Evolutionary conservation across 805 yeast species (phyloP), one percentile per base, ranked within the genome.

Genomic region (Deakozyma indianensis): DNA sequence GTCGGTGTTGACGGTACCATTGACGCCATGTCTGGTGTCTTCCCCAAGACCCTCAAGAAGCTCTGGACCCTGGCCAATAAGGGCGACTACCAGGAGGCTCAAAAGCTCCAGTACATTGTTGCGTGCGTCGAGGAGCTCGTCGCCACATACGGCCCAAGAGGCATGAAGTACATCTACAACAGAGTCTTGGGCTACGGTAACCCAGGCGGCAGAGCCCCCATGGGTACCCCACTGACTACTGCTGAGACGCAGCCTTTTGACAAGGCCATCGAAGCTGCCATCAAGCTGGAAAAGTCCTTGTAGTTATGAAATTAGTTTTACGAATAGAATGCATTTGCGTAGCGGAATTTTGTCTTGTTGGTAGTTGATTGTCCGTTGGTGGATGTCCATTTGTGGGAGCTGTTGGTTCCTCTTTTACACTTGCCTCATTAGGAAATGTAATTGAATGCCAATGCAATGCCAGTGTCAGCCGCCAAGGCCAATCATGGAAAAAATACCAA

Each of bases 11-110:
- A 62, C 43, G 78, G 77, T 27, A 65, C 76, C 15, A 68, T 74
- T 47, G 78, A 73, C 54, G 79, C 76, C 4, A 59, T 73, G 25
- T 62, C 72, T 35, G 76, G 75, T 28, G 74, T 73, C 3, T 72
- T 65, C 60, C 79, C 79, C 48, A 70, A 71, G 58, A 58, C 69
- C 3, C 67, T 67, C 40, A 71, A 69, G 43, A 62, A 61, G 43
- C 54, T 74, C 35, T 70, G 59, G 51, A 58, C 65, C 40, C 52
- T 56, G 41, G 60, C 69, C 16, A 61, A 53, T 47, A 60, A 63
- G 35, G 75, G 75, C 24, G 63, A 71, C 44, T 47, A 54, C 35
- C 62, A 58, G 41, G 66, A 60, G 48, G 78, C 77, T 15, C 62
- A 58, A 48, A 53, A 57, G 42, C 52, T 72, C 40, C 78, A 74